Conservation (phyloP, 805 yeast species). For the Candida anglica region DNA sequence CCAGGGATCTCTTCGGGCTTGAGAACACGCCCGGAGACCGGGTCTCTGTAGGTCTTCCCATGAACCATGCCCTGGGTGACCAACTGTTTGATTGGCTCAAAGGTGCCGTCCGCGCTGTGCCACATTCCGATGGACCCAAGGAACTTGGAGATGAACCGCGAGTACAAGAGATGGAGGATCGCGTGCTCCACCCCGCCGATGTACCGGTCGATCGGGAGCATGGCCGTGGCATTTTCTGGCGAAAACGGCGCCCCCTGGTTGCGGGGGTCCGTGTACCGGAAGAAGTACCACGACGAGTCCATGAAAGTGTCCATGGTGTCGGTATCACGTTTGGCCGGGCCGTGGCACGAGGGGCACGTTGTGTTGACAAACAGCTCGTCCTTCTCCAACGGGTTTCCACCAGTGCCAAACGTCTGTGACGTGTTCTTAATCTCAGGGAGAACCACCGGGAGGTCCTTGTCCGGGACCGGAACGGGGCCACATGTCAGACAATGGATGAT, state of each 20-base stretch:
- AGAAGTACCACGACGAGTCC: conserved; percentile 96
- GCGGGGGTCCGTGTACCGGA: conserved; percentile 75
- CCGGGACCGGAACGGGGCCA: conserved; percentile 93
- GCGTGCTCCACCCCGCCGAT: conserved; percentile 98
- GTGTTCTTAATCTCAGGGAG: conserved; percentile 54
- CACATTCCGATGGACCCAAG: conserved; percentile 63
- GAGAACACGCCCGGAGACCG: conserved; percentile 67
- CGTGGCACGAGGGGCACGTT: conserved; percentile 75
- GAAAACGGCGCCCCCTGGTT: conserved; percentile 56
- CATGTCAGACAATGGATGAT: conserved; percentile 82
- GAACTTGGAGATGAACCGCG: conserved; percentile 83
- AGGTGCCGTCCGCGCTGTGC: conserved; percentile 52
- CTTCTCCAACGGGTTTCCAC: conserved; percentile 51
- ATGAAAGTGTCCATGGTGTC: conserved; percentile 99
- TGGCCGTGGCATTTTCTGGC: conserved; percentile 41
- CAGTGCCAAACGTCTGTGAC: conserved; percentile 57
- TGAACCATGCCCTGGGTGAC: conserved; percentile 99
- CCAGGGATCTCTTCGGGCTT: conserved; percentile 67
- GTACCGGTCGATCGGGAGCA: conserved; percentile 85
- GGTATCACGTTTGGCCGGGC: conserved; percentile 89
- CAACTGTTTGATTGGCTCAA: conserved; percentile 78
- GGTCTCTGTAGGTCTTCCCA: conserved; percentile 77
- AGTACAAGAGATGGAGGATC: conserved; percentile 80
- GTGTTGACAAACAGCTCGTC: conserved; percentile 67
- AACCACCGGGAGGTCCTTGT: conserved; percentile 73